Evolutionary conservation across 148 eudicot species (phyloP).

Genomic region (Pharnaceum exiguum): DNA sequence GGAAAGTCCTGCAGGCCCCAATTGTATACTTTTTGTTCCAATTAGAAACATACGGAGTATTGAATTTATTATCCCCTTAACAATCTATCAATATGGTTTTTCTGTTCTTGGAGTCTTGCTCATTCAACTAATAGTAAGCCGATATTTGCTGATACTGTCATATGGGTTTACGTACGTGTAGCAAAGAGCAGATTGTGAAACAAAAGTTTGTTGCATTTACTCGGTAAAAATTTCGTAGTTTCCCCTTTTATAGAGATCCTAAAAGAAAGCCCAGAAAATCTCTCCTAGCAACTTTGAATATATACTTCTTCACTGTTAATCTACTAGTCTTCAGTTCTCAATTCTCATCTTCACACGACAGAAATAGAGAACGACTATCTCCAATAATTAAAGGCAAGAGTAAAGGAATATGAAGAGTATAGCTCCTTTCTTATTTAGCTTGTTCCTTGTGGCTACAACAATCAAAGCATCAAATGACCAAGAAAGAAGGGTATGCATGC

Average conservation of each 20-base stretch:
- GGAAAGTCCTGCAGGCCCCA: too few relatives aligned
- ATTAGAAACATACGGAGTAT: too few relatives aligned
- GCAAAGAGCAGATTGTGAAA: background rate
- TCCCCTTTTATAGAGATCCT: constrained; percentile 10
- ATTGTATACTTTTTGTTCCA: too few relatives aligned
- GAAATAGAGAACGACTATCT: too few relatives aligned
- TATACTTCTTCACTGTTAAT: background rate
- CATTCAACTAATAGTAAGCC: too few relatives aligned
- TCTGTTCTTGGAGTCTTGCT: too few relatives aligned
- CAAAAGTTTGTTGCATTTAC: background rate
- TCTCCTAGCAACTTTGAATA: background rate
- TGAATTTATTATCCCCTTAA: too few relatives aligned
- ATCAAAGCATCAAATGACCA: constrained; percentile 19
- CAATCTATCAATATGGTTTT: too few relatives aligned
- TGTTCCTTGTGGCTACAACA: constrained; percentile 15
- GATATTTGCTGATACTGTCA: background rate
- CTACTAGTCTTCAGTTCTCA: too few relatives aligned
- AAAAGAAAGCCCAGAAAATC: constrained; percentile 10
- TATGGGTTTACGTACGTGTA: background rate
- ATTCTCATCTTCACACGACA: too few relatives aligned
- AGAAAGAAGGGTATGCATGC: constrained; percentile 37
- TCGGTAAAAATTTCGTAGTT: background rate
- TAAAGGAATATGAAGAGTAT: constrained; percentile 12
- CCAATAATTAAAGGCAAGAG: too few relatives aligned
- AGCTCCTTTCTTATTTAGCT: constrained; percentile 2